Conservation (phyloP, 2,329 filamentous ascomycete species). For the Scleromitrula shiraiana region DNA sequence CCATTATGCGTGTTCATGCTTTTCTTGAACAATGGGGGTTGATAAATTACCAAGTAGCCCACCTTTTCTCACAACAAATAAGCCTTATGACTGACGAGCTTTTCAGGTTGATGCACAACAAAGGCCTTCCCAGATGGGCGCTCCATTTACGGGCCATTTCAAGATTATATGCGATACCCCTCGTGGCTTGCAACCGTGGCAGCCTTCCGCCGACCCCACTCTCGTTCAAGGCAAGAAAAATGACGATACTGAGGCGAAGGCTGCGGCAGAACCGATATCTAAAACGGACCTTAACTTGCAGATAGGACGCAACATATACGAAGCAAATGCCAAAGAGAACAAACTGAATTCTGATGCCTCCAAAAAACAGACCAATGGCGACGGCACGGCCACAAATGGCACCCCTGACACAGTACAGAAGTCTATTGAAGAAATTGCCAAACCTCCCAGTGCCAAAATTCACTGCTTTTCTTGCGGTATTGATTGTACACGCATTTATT, state of each 20-base stretch:
- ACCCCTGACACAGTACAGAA: constrained; percentile 34
- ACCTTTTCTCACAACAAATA: constrained; percentile 28
- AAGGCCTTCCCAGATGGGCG: constrained; percentile 87
- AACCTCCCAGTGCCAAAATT: constrained; percentile 58
- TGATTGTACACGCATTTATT: constrained; percentile 70
- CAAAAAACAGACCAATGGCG: constrained; percentile 65
- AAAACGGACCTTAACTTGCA: constrained; percentile 88
- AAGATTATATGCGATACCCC: constrained; percentile 93
- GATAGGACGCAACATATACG: constrained; percentile 90
- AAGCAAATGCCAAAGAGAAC: constrained; percentile 75
- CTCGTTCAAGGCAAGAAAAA: constrained; percentile 53
- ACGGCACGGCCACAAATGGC: constrained; percentile 60
- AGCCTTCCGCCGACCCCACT: constrained; percentile 73
- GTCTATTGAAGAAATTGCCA: constrained; percentile 50
- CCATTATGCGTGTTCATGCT: constrained; percentile 96
- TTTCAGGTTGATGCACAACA: constrained; percentile 88
- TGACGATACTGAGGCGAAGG: constrained; percentile 42
- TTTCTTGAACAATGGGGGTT: constrained; percentile 98
- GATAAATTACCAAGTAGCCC: constrained; percentile 92
- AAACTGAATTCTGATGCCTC: constrained; percentile 54
- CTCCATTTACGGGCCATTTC: constrained; percentile 96
- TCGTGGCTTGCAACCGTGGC: constrained; percentile 87
- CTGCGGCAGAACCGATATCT: constrained; percentile 52
- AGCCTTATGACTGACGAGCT: too few relatives aligned
- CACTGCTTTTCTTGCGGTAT: constrained; percentile 89